Conservation (phyloP, 2,329 filamentous ascomycete species). For the Paecilomyces sp. region DNA sequence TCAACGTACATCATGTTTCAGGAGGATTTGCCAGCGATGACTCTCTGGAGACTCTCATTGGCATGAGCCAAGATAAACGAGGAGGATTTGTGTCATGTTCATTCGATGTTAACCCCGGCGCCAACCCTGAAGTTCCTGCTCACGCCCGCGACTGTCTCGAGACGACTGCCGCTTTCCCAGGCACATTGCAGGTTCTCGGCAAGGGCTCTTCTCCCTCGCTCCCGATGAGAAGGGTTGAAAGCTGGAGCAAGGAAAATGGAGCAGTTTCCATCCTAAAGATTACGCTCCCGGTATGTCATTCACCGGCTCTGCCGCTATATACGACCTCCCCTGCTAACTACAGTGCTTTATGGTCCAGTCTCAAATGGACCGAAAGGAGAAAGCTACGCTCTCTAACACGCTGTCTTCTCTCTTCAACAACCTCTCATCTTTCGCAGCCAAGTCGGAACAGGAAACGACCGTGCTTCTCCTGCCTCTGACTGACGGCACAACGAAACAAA, state of each 20-base stretch:
- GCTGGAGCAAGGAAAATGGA: conserved; percentile 19
- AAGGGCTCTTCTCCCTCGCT: conserved; percentile 29
- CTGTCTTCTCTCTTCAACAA: conserved; percentile 40
- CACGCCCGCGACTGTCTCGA: conserved; percentile 14
- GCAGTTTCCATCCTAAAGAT: conserved; percentile 15
- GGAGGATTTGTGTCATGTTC: neutral
- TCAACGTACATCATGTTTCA: conserved; percentile 12
- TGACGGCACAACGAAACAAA: neutral
- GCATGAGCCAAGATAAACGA: neutral
- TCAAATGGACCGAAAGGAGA: conserved; percentile 5
- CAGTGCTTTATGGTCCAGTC: conserved; percentile 13
- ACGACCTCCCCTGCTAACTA: neutral
- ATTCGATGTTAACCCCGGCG: neutral
- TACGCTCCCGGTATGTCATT: conserved; percentile 29
- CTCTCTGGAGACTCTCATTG: conserved; percentile 4
- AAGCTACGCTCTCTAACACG: conserved; percentile 31
- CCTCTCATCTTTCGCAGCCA: conserved; percentile 42
- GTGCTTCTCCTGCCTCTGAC: conserved; percentile 46
- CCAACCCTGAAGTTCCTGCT: conserved; percentile 4
- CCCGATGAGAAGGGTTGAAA: conserved; percentile 18
- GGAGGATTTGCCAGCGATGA: conserved; percentile 7
- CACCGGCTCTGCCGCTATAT: conserved; percentile 3
- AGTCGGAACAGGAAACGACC: conserved; percentile 50
- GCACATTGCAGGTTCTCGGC: conserved; percentile 3
- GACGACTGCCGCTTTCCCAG: conserved; percentile 11